Base-by-base conservation (phyloP, 176 grass and related monocot genomes). In the Oryza glumipatula region DNA sequence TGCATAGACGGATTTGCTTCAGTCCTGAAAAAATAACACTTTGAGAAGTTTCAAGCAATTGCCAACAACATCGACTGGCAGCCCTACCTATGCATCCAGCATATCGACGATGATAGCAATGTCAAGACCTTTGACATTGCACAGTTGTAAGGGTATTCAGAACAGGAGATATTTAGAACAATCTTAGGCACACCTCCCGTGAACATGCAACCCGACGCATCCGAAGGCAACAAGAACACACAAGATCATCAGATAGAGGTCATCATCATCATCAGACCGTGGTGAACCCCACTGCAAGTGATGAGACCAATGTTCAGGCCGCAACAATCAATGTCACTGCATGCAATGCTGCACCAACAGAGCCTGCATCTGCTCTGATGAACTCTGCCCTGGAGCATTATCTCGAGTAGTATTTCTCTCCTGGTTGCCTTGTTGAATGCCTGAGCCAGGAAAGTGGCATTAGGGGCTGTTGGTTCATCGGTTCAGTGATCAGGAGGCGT, bases 381-480 rank as follows among this genome's bases (percentile, higher is more conserved):
- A 75, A 70, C 38, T 32, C 67, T 44, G 49, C 79, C 7, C 38
- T 76, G 32, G 60, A 80, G 36, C 36, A 32, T 8, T 82, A 83
- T 45, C 11, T 35, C 60, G 49, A 72, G 56, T 73, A 79, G 41
- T 71, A 88, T 32, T 65, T 88, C 78, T 76, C 47, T 33, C 82
- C 88, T 7, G 85, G 88, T 52, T 68, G 54, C 65, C 79, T 67
- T 54, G 67, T 90, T 7, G 93, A 95, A 76, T 82, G 83, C 14
- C 74, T 92, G 15, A 84, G 69, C 52, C 93, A 95, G 54, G 93
- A 95, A 70, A 92, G 85, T 52, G 85, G 93, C 41, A 77, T 95
- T 11, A 95, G 85, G 78, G 90, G 93, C 17, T 95, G 90, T 28
- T 95, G 93, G 90, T 95, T 90, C 68, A 78, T 71, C 41, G 88